A percentile compares a stretch with the other conserved stretches of the same genome.
Evolutionary conservation across 805 yeast genomes (phyloP).

Genomic region (Lachancea mirantina): DNA sequence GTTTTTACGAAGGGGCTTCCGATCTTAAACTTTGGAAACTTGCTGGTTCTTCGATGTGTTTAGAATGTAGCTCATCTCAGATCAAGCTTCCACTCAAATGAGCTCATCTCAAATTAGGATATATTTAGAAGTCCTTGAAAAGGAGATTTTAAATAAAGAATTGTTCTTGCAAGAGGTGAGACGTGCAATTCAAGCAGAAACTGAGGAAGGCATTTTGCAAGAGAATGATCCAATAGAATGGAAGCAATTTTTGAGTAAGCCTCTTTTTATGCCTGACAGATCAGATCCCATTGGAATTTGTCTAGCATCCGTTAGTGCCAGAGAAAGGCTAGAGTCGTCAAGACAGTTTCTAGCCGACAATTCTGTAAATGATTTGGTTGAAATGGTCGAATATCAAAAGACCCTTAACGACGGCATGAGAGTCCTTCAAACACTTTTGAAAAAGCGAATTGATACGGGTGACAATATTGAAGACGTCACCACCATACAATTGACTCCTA

Average conservation of each 20-base stretch:
- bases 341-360: constrained; percentile 12
- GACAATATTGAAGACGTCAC: too few species aligned
- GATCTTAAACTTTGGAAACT: background rate
- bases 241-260: constrained; percentile 18
- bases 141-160: constrained; percentile 22
- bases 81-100: background rate
- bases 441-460: background rate
- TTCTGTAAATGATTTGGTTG: constrained; percentile 4
- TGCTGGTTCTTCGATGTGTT: too few species aligned
- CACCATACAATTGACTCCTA: background rate
- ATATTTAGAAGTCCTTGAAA: constrained; percentile 17
- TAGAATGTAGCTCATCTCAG: too few species aligned
- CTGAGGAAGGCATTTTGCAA: constrained; percentile 7
- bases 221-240: constrained; percentile 10
- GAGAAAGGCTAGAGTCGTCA: constrained; percentile 14
- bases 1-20: too few species aligned
- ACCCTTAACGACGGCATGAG: constrained; percentile 16
- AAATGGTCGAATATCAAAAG: constrained; percentile 14
- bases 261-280: constrained; percentile 26
- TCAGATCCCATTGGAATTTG: constrained; percentile 29
- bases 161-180: constrained; percentile 22
- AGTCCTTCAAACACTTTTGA: background rate
- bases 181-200: constrained; percentile 13
- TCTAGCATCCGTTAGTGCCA: constrained; percentile 15
- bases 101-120: constrained; percentile 8